Conservation (phyloP, 495 filamentous ascomycete genomes). For the Daldinia grandis region DNA sequence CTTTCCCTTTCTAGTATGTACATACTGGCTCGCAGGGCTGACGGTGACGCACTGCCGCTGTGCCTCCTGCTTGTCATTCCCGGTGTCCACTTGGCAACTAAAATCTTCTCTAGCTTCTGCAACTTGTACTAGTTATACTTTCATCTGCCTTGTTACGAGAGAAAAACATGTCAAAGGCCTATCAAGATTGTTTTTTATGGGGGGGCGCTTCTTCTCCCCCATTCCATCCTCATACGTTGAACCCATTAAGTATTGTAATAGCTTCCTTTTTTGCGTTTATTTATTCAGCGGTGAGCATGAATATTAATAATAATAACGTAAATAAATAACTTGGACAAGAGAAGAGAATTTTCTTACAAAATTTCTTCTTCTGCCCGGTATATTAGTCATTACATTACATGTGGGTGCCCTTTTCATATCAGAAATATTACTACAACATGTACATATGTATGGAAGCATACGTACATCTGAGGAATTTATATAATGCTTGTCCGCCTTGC, state of each 20-base stretch:
- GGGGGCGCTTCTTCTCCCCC: conserved; percentile 16
- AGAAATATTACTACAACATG: conserved; percentile 30
- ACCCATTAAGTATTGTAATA: not conserved
- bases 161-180: conserved; percentile 6
- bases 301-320: conserved; percentile 18
- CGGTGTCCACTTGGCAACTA: conserved; percentile 20
- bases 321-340: not conserved
- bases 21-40: conserved; percentile 30
- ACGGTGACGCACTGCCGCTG: conserved; percentile 34
- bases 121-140: no score
- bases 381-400: conserved; percentile 26
- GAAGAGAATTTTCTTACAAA: conserved; percentile 7
- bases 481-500: conserved; percentile 23
- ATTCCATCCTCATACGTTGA: conserved; percentile 3
- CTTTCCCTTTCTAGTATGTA: not conserved
- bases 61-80: conserved; percentile 38
- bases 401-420: conserved; percentile 33
- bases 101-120: not conserved
- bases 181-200: conserved; percentile 17
- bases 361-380: conserved; percentile 10
- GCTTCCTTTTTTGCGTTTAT: not conserved
- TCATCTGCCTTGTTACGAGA: conserved; percentile 20
- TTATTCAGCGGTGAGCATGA: conserved; percentile 29
- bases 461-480: conserved; percentile 4
- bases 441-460: conserved; percentile 16